Base-by-base conservation (phyloP, 345 rosid genomes). In the Noccaea caerulescens region DNA sequence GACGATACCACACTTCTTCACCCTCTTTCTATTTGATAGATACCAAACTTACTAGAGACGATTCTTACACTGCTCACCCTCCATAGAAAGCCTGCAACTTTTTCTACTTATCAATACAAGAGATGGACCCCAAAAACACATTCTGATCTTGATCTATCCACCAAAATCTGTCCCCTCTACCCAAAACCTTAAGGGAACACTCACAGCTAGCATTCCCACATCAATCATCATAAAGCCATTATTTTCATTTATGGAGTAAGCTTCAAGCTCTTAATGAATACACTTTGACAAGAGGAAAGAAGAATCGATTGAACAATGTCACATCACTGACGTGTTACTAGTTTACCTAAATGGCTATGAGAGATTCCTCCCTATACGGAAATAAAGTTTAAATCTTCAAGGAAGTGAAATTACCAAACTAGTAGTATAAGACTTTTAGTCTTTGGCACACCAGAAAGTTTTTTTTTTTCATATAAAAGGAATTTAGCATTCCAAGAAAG, bases 121-220 rank as follows among this genome's bases (percentile, higher is more conserved):
- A 66, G 3, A 80, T 82, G 87, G 91, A 87, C 71, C 84, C 91
- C 84, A 53, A 63, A 63, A 68, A 76, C 60, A 47, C 49, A 55
- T 30, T 63, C 58, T 76, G 67, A 70, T 58, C 23, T 66, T 63
- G 44, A 72, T 75, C 73, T 63, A 72, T 85, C 63, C 69, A 79
- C 66, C 80, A 74, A 67, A 71, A 71, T 8, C 8, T 73, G 71
- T 34, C 78, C 76, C 77, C 70, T 53, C 77, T 47, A 69, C 78
- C 11, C n/a, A 37, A 63, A 62, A 58, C 54, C 69, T 66, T 66
- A 59, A 72, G 71, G 76, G 57, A 72, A 79, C 68, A 52, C 53
- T 79, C 87, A 1, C 87, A 82, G 86, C 87, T 73, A 67, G 85
- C 82, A 75, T 68, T 67, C 59, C 61, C 82, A 53, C 71, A 56